Percentiles rank a stretch among this genome's conserved stretches.
phyloP scores from a whole-genome alignment of 2,329 filamentous ascomycete genomes.

The Pestalotiopsis sp. region DNA sequence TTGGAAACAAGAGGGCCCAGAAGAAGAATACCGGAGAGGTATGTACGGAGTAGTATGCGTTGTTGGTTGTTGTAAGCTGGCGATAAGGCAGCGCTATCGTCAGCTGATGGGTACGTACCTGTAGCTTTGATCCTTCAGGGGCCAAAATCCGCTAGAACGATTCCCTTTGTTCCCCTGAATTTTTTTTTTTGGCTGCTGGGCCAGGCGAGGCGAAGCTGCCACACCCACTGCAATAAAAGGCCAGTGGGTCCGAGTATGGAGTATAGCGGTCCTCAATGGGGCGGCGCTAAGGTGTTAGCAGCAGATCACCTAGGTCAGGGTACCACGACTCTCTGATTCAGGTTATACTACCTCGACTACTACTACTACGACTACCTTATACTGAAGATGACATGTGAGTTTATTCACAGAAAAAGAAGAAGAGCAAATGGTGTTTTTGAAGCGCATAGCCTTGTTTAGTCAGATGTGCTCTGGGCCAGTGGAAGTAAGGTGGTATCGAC shows the following conservation, averaged over 20 bases:
- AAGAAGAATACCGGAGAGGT: background rate
- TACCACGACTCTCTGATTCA: background rate
- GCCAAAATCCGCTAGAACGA: background rate
- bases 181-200: background rate
- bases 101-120: conserved; percentile 9
- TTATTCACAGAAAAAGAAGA: background rate
- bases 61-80: conserved; percentile 11
- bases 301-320: background rate
- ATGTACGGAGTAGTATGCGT: background rate
- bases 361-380: background rate
- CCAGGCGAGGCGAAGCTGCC: background rate
- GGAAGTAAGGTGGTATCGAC: background rate
- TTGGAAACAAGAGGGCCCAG: background rate
- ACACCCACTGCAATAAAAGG: background rate
- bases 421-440: background rate
- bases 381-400: background rate
- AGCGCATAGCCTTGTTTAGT: no score
- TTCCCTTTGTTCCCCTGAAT: background rate
- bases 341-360: no score
- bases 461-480: no score
- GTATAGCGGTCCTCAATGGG: background rate
- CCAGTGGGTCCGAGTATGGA: background rate
- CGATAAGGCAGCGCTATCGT: conserved; percentile 6
- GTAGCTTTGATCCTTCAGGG: background rate
- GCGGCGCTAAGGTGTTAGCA: background rate